Base-by-base conservation (phyloP, 1,284 basidiomycete genomes). In the Phlebopus sp. region DNA sequence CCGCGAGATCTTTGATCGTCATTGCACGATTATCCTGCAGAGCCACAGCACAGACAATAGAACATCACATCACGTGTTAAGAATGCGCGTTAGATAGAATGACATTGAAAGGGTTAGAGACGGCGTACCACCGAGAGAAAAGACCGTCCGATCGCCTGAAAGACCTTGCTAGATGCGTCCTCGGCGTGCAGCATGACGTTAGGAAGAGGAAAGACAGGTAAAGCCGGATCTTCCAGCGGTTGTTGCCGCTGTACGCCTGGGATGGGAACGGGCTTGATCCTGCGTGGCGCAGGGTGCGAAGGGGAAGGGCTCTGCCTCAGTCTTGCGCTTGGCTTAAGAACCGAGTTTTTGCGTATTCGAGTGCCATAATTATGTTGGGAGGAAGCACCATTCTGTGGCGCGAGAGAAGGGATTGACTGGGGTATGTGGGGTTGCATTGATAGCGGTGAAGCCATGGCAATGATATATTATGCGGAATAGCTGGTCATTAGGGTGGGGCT, bases 1-100 rank as follows among this genome's bases (percentile, higher is more conserved):
- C 84, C 36, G 86, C 81, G 46, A 89, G 78, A 69, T 89, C 86
- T 64, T 89, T 89, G 69, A 89, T 83, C 37, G 86, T 89, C 82
- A 88, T 86, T 36, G 86, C 86, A 41, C 84, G 78, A 66, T 89
- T 89, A 62, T 84, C 77, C 84, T 86, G 47, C 45, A 49, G 39
- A 40, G 45, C 31, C 29, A 31, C 17, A 19, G 27, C 18, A 32
- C 42, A 41, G 46, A 44, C 50, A 25, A 17, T n/a, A 42, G 11
- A 29, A 41, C 27, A 39, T 42, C 10, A 43, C 11, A 31, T 30
- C 37, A 55, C 37, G 51, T 50, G 63, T 38, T 32, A 32, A 51
- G 29, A 18, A 42, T 47, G 49, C 52, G 59, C 3, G 17, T 35
- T 19, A 54, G 51, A 48, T 49, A 46, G 13, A 44, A 37, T 19